Evolutionary conservation across 768 basidiomycete genomes (phyloP), one percentile per base, ranked within the genome.

Genomic region (Psilocybe subaeruginosa): DNA sequence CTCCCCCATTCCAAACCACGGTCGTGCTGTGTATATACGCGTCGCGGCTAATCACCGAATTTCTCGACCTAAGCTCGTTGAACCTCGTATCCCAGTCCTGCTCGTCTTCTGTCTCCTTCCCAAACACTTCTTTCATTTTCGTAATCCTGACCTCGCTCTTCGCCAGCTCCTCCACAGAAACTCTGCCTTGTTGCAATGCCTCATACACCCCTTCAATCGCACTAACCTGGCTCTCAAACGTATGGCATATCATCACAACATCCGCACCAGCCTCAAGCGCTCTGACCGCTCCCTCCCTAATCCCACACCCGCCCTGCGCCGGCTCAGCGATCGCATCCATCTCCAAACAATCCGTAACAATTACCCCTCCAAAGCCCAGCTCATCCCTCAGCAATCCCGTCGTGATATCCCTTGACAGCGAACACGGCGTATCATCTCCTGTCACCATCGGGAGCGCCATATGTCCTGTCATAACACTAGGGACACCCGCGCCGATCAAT

Each of bases 261-360:
- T 91, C 90, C 14, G 85, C 86, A 3, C 89, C 89, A 0, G 90
- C 89, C 51, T 76, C 74, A 46, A 91, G 68, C 4, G 84, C 82
- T 60, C 78, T 69, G 16, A 89, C 80, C 0, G 87, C 85, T 4
- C 87, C 88, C 43, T 76, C 77, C 57, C 81, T 78, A 3, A 80
- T 74, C 5, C 85, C 85, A 61, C 74, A 75, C 16, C 75, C 78
- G 4, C 80, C 80, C 55, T 76, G 72, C 9, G 78, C 75, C 16
- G 75, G 74, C 30, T 80, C 77, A 0, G 85, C 80, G 14, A 91
- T 82, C 9, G 90, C 89, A 51, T 86, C 86, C 90, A 92, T 91
- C 73, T 91, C 89, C 23, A 91, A 73, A 67, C 90, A 91, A 68
- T 91, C 90, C 1, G 90, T 90, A 30, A 90, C 88, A 19, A 89